Evolutionary conservation across 2,329 filamentous ascomycete species (phyloP), one percentile per base, ranked within the genome.

Genomic region (Plenodomus biglobosus): DNA sequence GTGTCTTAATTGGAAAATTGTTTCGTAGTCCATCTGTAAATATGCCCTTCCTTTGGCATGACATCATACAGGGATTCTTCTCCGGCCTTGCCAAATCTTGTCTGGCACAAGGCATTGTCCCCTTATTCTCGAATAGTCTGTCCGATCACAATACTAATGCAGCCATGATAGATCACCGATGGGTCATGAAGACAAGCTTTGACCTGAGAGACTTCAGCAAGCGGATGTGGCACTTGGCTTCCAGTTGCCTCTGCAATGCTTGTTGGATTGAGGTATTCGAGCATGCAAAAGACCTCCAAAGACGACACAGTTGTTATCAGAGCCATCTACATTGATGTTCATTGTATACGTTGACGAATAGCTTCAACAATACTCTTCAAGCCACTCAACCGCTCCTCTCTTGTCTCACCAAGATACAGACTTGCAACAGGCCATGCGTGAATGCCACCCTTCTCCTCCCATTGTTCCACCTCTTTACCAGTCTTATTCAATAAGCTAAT

Each of bases 401-500:
- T 71, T 6, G 69, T 74, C 46, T 76, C 74, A 7, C 78, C 78
- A 18, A 84, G 61, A 64, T 84, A 85, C 16, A 84, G 64, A 52
- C 76, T 76, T 8, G 86, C 87, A 17, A 95, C 85, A 0, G 89
- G 88, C 90, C 90, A 95, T 10, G 86, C 89, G 70, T 95, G 90
- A 48, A 94, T 85, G 2, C 83, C 85, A 13, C 82, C 85, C 21
- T 77, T 72, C 56, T 88, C 84, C 62, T 83, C 82, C 59, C 81
- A 76, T 46, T 77, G 78, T 44, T 78, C 75, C n/a, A 87, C 78
- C 32, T 78, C 68, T 27, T 82, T 70, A 2, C 79, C 79, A 13
- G 79, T 76, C 41, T 77, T 77, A 48, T 77, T 74, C 47, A 89
- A 75, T 22, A 81, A 71, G 11, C 72, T 69, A 11, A 88, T 75